Conservation (phyloP, 2,329 filamentous ascomycete genomes). For the Penicillium sp. region DNA sequence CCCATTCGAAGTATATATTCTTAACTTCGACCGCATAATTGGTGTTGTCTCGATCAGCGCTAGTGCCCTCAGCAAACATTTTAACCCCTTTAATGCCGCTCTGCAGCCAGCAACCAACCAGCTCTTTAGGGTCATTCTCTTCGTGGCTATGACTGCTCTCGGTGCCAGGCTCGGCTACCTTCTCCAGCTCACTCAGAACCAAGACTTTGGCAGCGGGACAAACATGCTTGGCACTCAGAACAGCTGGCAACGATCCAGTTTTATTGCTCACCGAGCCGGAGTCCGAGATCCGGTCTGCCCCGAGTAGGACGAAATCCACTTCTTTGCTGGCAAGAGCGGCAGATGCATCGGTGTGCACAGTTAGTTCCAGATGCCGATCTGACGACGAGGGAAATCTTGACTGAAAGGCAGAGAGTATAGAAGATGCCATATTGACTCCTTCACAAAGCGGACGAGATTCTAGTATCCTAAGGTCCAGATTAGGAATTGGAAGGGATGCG, state of each 20-base stretch:
- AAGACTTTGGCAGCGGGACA: conserved; percentile 50
- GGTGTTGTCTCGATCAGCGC: conserved; percentile 7
- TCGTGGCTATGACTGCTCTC: conserved; percentile 52
- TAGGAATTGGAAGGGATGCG: conserved; percentile 29
- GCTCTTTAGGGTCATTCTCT: conserved; percentile 54
- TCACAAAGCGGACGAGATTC: conserved; percentile 67
- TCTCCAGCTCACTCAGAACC: conserved; percentile 60
- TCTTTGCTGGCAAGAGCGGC: conserved; percentile 52
- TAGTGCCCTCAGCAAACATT: conserved; percentile 18
- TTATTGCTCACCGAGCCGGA: conserved; percentile 65
- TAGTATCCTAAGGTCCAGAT: conserved; percentile 58
- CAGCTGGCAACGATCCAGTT: conserved; percentile 59
- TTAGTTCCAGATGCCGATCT: conserved; percentile 39
- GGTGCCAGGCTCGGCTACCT: conserved; percentile 52
- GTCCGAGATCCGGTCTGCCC: conserved; percentile 60
- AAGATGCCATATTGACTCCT: conserved; percentile 57
- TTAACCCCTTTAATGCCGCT: conserved; percentile 23
- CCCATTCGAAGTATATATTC: conserved; percentile 61
- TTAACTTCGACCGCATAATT: conserved; percentile 34
- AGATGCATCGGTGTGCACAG: conserved; percentile 60
- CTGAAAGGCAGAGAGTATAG: conserved; percentile 22
- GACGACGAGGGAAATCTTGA: conserved; percentile 18
- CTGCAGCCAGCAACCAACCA: conserved; percentile 49
- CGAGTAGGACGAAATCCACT: conserved; percentile 60
- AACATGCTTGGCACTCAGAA: conserved; percentile 54